Evolutionary conservation across 257 asterid species (phyloP), one percentile per base, ranked within the genome.

Genomic region (Rauvolfia tetraphylla): DNA sequence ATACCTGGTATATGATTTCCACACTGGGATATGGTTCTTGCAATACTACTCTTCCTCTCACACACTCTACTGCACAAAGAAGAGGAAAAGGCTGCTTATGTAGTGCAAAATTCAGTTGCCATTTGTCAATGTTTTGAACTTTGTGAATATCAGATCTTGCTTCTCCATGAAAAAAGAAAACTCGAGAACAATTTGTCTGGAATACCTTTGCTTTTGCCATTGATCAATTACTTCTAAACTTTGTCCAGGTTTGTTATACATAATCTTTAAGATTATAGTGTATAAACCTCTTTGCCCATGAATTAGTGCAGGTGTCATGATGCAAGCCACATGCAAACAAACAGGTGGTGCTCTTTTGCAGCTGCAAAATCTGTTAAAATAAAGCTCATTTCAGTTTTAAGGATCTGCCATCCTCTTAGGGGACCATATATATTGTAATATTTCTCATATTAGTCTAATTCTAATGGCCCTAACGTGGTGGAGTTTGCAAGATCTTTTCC

Each of bases 311-410:
- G 54, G 31, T 44, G 71, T 74, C 48, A 74, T 59, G 71, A 74
- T 74, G 59, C 78, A n/a, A 12, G 29, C 41, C 77, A 61, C 71
- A 61, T 74, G 78, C 78, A 61, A 27, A 74, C 78, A 74, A 59
- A 61, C n/a, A 4, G 34, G 41, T 42, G 33, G 61, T 74, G 23
- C 53, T 31, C 3, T 34, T 73, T 25, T 54, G 27, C 29, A 6
- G 53, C 68, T 57, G 57, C 69, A 9, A 61, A 31, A 57, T 73
- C 77, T 73, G 69, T 17, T 39, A 73, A 57, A 57, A 57, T 36
- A 73, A 62, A 58, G 44, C 58, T 58, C 61, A 42, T 38, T 41
- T 58, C 29, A 39, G 70, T 57, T 58, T 57, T 15, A 58, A 38
- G 57, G 44, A 74, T 39, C 77, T 74, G 58, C 18, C 70, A 57